Percentiles rank a stretch among this genome's conserved stretches.
Conservation (phyloP, 2,329 filamentous ascomycete genomes). For the Periconia digitata region DNA sequence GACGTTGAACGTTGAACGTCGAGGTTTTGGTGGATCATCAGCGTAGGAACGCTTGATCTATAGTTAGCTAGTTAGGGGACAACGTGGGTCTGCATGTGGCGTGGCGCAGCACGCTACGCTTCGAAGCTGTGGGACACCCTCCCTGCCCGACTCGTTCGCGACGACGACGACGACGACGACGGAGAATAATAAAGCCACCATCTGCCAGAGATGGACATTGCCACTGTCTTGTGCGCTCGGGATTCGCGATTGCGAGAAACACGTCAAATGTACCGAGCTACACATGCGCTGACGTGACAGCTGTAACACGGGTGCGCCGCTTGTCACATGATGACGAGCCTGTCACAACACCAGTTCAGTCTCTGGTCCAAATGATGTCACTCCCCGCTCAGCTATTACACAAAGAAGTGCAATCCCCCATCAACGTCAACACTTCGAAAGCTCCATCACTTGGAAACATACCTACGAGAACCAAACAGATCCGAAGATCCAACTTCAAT, state of each 20-base stretch:
- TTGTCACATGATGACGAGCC: background rate
- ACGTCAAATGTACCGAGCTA: too few species aligned
- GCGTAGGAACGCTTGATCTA: background rate
- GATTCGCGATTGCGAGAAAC: too few species aligned
- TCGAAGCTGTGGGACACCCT: too few species aligned
- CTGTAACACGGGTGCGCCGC: too few species aligned
- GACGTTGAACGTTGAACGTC: slow-evolving; percentile 5
- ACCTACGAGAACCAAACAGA: background rate
- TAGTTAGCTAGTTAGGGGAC: background rate
- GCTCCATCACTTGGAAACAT: background rate
- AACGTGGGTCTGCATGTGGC: background rate
- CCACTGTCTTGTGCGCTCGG: too few species aligned
- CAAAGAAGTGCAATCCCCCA: background rate
- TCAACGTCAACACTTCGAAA: background rate
- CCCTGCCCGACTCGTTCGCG: background rate
- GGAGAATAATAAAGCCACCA: too few species aligned
- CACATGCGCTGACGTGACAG: too few species aligned
- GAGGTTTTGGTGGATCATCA: background rate
- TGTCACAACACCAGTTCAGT: background rate
- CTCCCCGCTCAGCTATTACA: background rate
- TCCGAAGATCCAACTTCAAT: slow-evolving; percentile 5
- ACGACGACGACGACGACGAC: too few species aligned
- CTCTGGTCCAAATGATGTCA: slow-evolving; percentile 2
- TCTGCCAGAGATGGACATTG: too few species aligned
- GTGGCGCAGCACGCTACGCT: too few species aligned